A percentile compares a stretch with the other conserved stretches of the same genome.
Conservation (phyloP, 371 early-diverging fungal species). For the Coemansia sp. region DNA sequence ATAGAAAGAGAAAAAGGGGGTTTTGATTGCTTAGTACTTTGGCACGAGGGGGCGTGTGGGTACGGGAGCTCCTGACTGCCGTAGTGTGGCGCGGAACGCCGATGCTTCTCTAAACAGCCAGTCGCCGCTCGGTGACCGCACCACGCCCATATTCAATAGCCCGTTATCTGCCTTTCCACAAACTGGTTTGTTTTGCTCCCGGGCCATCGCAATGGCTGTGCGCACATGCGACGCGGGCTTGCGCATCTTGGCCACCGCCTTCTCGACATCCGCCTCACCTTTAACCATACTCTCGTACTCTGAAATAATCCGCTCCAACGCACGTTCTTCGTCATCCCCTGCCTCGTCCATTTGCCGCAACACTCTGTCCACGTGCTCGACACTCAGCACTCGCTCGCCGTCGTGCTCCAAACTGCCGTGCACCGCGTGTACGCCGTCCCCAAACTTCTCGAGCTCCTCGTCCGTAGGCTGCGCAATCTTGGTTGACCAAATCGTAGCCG, state of each 20-base stretch:
- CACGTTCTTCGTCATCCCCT: not conserved
- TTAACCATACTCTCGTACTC: not conserved
- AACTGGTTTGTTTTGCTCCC: constrained; percentile 7
- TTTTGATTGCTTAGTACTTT: constrained; percentile 14
- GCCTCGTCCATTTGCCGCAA: constrained; percentile 1
- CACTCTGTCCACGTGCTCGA: not conserved
- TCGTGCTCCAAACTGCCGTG: constrained; percentile 47
- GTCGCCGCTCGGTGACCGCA: constrained; percentile 20
- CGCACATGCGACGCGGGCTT: constrained; percentile 42
- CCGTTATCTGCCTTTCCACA: not conserved
- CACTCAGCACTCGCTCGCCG: constrained; percentile 7
- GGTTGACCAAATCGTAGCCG: constrained; percentile 32
- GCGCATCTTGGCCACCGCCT: constrained; percentile 29
- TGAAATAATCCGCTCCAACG: constrained; percentile 8
- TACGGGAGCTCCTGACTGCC: constrained; percentile 42
- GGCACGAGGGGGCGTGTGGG: constrained; percentile 30
- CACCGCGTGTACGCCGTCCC: constrained; percentile 25
- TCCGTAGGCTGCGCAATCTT: constrained; percentile 31
- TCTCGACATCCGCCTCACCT: not conserved
- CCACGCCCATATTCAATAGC: constrained; percentile 36
- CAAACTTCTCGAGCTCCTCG: constrained; percentile 16
- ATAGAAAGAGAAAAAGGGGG: not conserved
- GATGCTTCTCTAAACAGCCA: constrained; percentile 44
- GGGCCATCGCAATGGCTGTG: constrained; percentile 42
- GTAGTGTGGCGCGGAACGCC: constrained; percentile 29